These are phyloP conservation scores for Tricholoma sp. DNA, from an alignment of 768 basidiomycete genomes.

Conservation along the genomic window DNA sequence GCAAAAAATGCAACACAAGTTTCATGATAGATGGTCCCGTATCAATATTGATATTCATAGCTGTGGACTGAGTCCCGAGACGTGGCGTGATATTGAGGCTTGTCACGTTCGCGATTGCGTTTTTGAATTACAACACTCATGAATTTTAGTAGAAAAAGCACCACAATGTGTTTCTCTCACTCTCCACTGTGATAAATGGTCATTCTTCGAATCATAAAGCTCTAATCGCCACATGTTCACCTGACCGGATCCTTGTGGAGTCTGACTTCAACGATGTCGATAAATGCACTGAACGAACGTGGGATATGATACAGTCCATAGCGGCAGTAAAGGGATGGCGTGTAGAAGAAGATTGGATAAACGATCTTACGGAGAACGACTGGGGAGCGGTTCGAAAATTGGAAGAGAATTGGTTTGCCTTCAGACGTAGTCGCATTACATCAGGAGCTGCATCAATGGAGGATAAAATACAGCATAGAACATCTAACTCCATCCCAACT, in stretches of 20 bases:
- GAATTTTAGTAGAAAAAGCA: slow-evolving; percentile 48
- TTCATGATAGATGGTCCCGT: slow-evolving; percentile 50
- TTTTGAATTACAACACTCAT: slow-evolving; percentile 1
- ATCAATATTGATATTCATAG: slow-evolving; percentile 90
- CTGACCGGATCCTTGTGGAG: slow-evolving; percentile 75
- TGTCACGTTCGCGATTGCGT: slow-evolving; percentile 14
- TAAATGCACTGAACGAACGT: slow-evolving; percentile 53
- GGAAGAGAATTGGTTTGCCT: slow-evolving; percentile 66
- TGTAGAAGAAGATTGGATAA: slow-evolving; percentile 57
- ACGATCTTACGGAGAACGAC: slow-evolving; percentile 26
- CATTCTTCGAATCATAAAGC: slow-evolving; percentile 58
- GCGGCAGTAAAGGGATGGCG: slow-evolving; percentile 76
- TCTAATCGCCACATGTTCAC: slow-evolving; percentile 60
- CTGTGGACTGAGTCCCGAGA: slow-evolving; percentile 77
- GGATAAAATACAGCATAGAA: background rate
- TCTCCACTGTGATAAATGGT: slow-evolving; percentile 82
- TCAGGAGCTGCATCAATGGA: slow-evolving; percentile 11
- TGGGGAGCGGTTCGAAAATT: slow-evolving; percentile 68
- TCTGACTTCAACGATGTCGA: slow-evolving; percentile 77
- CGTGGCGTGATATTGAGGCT: slow-evolving; percentile 73
- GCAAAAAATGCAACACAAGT: slow-evolving; percentile 48
- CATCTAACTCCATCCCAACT: background rate
- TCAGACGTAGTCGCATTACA: slow-evolving; percentile 42
- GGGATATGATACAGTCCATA: slow-evolving; percentile 71
- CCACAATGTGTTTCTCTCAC: slow-evolving; percentile 77